Evolutionary conservation across 2,329 filamentous ascomycete species (phyloP).

Genomic region (Malbranchea zuffiana): DNA sequence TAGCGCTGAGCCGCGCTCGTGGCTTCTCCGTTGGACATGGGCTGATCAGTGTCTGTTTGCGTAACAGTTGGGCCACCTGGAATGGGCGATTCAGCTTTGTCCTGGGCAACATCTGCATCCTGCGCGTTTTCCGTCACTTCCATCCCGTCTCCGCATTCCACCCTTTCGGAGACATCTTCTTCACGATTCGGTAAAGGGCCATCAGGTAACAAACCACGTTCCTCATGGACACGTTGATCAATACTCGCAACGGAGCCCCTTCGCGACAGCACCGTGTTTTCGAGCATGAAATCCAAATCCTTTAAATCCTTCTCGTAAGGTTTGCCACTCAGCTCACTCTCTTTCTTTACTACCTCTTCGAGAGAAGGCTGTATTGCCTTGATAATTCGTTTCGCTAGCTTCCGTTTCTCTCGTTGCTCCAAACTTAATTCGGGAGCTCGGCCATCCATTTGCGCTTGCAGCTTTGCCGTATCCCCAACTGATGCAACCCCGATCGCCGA

Average conservation of each 20-base stretch:
- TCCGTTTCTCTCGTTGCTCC: constrained; percentile 71
- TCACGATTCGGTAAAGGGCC: neutral
- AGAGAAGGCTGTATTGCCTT: constrained; percentile 69
- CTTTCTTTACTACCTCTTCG: constrained; percentile 64
- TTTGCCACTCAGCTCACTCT: constrained; percentile 67
- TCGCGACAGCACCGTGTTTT: constrained; percentile 49
- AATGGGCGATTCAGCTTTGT: neutral
- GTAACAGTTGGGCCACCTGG: neutral
- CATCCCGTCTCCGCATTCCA: neutral
- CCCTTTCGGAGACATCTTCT: neutral
- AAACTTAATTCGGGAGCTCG: constrained; percentile 36
- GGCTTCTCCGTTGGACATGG: constrained; percentile 3
- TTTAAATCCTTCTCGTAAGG: constrained; percentile 58
- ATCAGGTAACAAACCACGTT: neutral
- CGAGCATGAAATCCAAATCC: constrained; percentile 63
- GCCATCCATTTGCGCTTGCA: constrained; percentile 35
- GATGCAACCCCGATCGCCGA: constrained; percentile 42
- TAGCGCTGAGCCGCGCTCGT: constrained; percentile 1
- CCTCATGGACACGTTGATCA: neutral
- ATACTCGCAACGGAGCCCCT: constrained; percentile 26
- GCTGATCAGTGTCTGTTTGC: neutral
- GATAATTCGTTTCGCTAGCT: constrained; percentile 79
- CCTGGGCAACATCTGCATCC: neutral
- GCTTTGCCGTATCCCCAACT: constrained; percentile 35
- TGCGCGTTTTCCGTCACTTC: constrained; percentile 2